Base-by-base conservation (phyloP, 257 asterid genomes). In the Thymus quinquecostatus region DNA sequence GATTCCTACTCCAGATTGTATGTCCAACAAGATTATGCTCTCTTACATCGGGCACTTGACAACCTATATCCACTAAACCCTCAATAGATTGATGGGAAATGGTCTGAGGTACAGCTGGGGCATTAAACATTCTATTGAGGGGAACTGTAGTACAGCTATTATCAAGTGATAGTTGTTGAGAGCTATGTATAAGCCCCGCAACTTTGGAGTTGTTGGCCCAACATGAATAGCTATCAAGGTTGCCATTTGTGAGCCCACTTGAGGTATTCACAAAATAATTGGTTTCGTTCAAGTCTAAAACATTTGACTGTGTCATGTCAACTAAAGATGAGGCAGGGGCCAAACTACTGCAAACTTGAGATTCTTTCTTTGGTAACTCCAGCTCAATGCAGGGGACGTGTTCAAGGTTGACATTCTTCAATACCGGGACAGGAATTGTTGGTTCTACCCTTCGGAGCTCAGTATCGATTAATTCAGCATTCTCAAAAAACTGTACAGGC, bases 401-500 rank as follows among this genome's bases (percentile, higher is more conserved):
- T 68, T 61, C 83, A 63, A 81, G 28, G 54, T 74, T 81, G 66
- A 74, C 66, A 67, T 74, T 73, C 56, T 71, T 79, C 75, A 76
- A 72, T 56, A 77, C 82, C 64, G 78, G 51, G 65, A 69, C 65
- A 38, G 87, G 82, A 47, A 71, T 44, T 45, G 70, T 13, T 66
- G 80, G 78, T 58, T 82, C 90, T 64, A 49, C 79, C 33, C 67
- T 66, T 43, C 80, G 87, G 71, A 80, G 73, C 70, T 77, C 87
- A 69, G 80, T 75, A 68, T 68, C 59, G 61, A 69, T 64, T 45
- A 59, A 65, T 76, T 64, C 79, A 78, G 72, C 72, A 64, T 80
- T 79, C 73, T 78, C 78, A 56, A 75, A 83, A 66, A 74, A 76
- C 47, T 71, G 81, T 49, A 68, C 77, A 48, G 73, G 84, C 67